phyloP scores from a whole-genome alignment of 2,329 filamentous ascomycete species.

The Paecilomyces dactylethromorphus region DNA sequence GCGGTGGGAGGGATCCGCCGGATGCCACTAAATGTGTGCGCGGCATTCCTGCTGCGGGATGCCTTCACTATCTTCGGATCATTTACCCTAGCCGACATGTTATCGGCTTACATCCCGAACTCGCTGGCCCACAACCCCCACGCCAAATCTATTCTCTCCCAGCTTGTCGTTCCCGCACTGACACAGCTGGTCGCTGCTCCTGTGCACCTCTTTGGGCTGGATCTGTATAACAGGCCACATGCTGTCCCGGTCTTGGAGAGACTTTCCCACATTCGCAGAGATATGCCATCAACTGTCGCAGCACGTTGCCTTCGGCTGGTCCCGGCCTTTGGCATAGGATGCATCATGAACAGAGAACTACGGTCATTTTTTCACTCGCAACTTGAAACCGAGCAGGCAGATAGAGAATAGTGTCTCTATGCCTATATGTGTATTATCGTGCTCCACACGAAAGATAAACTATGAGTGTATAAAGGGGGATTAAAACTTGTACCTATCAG shows the following conservation, averaged over 20 bases:
- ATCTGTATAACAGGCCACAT: slow-evolving; percentile 62
- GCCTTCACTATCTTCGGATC: slow-evolving; percentile 69
- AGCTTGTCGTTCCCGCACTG: slow-evolving; percentile 70
- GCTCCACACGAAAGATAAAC: too few relatives aligned
- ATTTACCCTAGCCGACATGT: slow-evolving; percentile 19
- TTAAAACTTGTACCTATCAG: too few relatives aligned
- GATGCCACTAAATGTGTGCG: slow-evolving; percentile 3
- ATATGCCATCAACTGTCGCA: slow-evolving; percentile 61
- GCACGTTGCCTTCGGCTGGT: slow-evolving; percentile 75
- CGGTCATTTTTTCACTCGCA: slow-evolving; percentile 12
- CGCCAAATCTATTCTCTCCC: slow-evolving; percentile 38
- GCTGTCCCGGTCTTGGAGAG: slow-evolving; percentile 46
- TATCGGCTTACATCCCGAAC: slow-evolving; percentile 17
- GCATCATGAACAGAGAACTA: slow-evolving; percentile 62
- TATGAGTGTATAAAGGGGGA: too few relatives aligned
- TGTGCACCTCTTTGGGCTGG: slow-evolving; percentile 74
- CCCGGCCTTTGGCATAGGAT: slow-evolving; percentile 79
- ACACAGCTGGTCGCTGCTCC: slow-evolving; percentile 75
- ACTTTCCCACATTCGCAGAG: slow-evolving; percentile 55
- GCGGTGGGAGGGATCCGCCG: not conserved
- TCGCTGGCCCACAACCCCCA: slow-evolving; percentile 12
- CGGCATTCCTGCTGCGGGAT: slow-evolving; percentile 70
- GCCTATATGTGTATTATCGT: not conserved
- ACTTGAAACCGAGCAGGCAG: not conserved
- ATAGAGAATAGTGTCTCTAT: not conserved